A percentile compares a stretch with the other conserved stretches of the same genome.
Evolutionary conservation across 2,329 filamentous ascomycete species (phyloP).

Genomic region (Pestalotiopsis sp.): DNA sequence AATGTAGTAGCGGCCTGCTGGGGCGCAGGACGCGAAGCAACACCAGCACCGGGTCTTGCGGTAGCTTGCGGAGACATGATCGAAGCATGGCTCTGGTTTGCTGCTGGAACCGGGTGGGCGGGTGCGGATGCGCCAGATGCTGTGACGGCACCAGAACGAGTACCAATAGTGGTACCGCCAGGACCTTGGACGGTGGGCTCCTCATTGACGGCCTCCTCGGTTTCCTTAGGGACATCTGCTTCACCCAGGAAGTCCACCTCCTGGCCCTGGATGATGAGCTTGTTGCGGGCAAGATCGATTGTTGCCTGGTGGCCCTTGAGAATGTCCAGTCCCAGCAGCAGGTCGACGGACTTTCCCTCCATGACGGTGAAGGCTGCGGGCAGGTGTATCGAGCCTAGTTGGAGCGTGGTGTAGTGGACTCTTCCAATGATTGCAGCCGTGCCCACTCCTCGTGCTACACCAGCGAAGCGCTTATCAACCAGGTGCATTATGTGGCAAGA

Average conservation of each 20-base stretch:
- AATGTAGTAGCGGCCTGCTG: constrained; percentile 27
- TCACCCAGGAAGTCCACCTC: constrained; percentile 91
- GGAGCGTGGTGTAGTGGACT: constrained; percentile 93
- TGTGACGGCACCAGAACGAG: constrained; percentile 76
- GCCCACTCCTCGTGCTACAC: constrained; percentile 90
- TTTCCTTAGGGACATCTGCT: constrained; percentile 87
- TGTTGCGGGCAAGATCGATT: constrained; percentile 85
- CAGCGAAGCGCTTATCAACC: constrained; percentile 88
- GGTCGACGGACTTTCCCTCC: constrained; percentile 96
- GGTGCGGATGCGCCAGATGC: constrained; percentile 34
- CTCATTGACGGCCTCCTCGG: constrained; percentile 71
- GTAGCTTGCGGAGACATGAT: constrained; percentile 22
- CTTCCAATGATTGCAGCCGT: constrained; percentile 93
- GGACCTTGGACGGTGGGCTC: constrained; percentile 87
- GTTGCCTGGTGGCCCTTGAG: constrained; percentile 92
- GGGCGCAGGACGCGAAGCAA: constrained; percentile 26
- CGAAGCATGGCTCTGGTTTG: constrained; percentile 17
- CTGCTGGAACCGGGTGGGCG: constrained; percentile 20
- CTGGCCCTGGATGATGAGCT: constrained; percentile 83
- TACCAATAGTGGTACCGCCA: constrained; percentile 86
- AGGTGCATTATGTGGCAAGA: constrained; percentile 94
- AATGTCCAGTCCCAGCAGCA: constrained; percentile 94
- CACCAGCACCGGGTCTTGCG: constrained; percentile 27
- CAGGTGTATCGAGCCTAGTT: constrained; percentile 83
- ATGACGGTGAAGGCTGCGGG: constrained; percentile 98